A percentile compares a stretch with the other conserved stretches of the same genome.
phyloP scores from a whole-genome alignment of 2,329 filamentous ascomycete species.

The Orbilia brochopaga region DNA sequence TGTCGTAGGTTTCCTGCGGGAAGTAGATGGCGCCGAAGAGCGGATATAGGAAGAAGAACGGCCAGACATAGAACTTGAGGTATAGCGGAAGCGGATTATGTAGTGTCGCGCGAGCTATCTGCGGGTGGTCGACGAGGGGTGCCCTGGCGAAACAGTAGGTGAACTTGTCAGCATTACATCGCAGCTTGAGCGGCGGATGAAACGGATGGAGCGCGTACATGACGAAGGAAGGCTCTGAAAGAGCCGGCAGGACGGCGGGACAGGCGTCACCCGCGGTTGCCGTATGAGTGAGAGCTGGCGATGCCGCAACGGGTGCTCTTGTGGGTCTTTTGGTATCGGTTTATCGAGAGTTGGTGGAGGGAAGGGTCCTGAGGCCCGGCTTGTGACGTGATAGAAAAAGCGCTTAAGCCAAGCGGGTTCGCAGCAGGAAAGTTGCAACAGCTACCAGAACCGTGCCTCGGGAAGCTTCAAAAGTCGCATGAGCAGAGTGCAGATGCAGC shows the following conservation, averaged over 20 bases:
- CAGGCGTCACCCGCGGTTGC: constrained; percentile 32
- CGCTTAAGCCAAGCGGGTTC: constrained; percentile 28
- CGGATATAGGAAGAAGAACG: constrained; percentile 90
- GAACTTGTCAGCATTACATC: constrained; percentile 10
- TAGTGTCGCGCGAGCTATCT: constrained; percentile 86
- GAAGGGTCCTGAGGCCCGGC: constrained; percentile 1
- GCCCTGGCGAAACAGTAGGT: constrained; percentile 62
- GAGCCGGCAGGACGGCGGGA: constrained; percentile 34
- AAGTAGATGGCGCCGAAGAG: constrained; percentile 88
- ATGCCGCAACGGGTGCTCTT: background rate
- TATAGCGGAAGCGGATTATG: constrained; percentile 82
- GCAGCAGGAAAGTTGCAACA: constrained; percentile 7
- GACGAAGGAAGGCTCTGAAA: constrained; percentile 5
- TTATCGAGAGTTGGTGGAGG: constrained; percentile 1
- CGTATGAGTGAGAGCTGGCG: background rate
- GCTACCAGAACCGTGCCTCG: background rate
- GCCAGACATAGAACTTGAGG: constrained; percentile 89
- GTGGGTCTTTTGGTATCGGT: background rate
- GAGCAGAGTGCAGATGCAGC: constrained; percentile 1
- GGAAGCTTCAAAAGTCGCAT: background rate
- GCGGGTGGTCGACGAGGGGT: constrained; percentile 85
- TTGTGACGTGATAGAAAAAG: constrained; percentile 11
- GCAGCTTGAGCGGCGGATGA: constrained; percentile 3
- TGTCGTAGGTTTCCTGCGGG: constrained; percentile 80
- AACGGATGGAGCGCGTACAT: constrained; percentile 32